A percentile compares a stretch with the other conserved stretches of the same genome.
phyloP scores from a whole-genome alignment of 2,329 filamentous ascomycete species.

The Fusarium decemcellulare region DNA sequence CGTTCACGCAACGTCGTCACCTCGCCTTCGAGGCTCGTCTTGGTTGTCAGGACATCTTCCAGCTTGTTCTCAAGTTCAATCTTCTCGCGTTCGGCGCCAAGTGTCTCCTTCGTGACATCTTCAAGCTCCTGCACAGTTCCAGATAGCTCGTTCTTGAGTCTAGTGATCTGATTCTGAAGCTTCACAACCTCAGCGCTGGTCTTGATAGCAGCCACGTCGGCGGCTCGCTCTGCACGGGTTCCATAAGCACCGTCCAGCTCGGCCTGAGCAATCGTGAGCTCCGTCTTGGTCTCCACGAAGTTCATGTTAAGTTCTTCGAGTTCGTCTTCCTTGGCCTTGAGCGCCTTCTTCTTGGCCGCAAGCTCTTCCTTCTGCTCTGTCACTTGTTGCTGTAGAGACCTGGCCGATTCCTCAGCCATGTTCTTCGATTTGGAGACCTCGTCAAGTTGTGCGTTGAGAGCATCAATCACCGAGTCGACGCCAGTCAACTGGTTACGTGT shows the following conservation, averaged over 20 bases:
- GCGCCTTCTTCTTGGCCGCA: constrained; percentile 57
- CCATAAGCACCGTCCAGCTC: constrained; percentile 75
- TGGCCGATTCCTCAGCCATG: constrained; percentile 47
- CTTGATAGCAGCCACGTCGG: constrained; percentile 69
- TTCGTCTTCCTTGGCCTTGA: constrained; percentile 65
- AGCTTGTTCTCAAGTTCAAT: constrained; percentile 58
- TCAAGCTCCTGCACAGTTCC: constrained; percentile 67
- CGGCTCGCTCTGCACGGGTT: constrained; percentile 70
- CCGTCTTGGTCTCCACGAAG: constrained; percentile 72
- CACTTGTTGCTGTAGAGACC: constrained; percentile 45
- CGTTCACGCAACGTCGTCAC: constrained; percentile 48
- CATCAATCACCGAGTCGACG: constrained; percentile 48
- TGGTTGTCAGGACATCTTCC: constrained; percentile 39
- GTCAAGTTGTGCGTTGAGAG: constrained; percentile 48
- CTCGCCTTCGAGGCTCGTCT: constrained; percentile 40
- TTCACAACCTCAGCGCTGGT: constrained; percentile 60
- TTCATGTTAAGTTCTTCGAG: constrained; percentile 65
- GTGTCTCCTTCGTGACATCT: constrained; percentile 66
- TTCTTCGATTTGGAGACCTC: constrained; percentile 46
- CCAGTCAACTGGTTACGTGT: constrained; percentile 51
- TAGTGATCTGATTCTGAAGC: constrained; percentile 63
- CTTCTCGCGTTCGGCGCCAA: constrained; percentile 66
- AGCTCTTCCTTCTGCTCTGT: constrained; percentile 40
- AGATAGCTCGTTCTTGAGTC: constrained; percentile 65
- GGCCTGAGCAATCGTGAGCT: constrained; percentile 72